phyloP scores from a whole-genome alignment of 495 filamentous ascomycete species.

The Parmelia sp. region DNA sequence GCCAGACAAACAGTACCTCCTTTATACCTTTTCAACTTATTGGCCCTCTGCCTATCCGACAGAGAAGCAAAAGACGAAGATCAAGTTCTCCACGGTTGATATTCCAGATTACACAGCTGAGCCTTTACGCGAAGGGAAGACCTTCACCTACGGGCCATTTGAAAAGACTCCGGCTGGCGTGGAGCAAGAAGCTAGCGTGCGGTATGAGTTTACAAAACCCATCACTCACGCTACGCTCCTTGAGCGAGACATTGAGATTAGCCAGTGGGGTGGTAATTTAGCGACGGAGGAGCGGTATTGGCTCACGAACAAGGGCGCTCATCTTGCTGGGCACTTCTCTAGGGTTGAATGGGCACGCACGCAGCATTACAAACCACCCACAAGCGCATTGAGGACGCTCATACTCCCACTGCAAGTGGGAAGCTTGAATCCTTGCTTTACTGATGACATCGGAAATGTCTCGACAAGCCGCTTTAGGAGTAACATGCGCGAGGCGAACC shows the following conservation, averaged over 20 bases:
- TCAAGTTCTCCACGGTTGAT: constrained; percentile 75
- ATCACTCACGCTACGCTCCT: constrained; percentile 66
- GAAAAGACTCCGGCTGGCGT: constrained; percentile 61
- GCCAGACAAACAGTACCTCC: constrained; percentile 77
- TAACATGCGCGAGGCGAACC: constrained; percentile 62
- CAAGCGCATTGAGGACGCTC: constrained; percentile 73
- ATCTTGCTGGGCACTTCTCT: constrained; percentile 76
- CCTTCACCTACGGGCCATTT: constrained; percentile 91
- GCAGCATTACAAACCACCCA: constrained; percentile 68
- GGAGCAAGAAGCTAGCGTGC: constrained; percentile 62
- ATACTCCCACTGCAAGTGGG: constrained; percentile 72
- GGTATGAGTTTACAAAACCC: constrained; percentile 94
- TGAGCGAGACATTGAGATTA: constrained; percentile 88
- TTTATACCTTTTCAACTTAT: constrained; percentile 77
- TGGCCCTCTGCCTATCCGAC: constrained; percentile 73
- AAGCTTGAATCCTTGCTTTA: constrained; percentile 82
- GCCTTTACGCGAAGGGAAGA: constrained; percentile 75
- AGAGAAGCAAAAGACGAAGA: constrained; percentile 89
- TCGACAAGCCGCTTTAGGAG: constrained; percentile 85
- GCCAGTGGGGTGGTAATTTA: constrained; percentile 95
- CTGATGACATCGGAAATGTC: constrained; percentile 94
- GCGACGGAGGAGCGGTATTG: constrained; percentile 92
- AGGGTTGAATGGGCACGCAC: constrained; percentile 75
- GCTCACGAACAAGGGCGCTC: constrained; percentile 77
- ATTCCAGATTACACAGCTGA: constrained; percentile 82